phyloP scores from a whole-genome alignment of 306 rosid species.

The Acacia acuminata region DNA sequence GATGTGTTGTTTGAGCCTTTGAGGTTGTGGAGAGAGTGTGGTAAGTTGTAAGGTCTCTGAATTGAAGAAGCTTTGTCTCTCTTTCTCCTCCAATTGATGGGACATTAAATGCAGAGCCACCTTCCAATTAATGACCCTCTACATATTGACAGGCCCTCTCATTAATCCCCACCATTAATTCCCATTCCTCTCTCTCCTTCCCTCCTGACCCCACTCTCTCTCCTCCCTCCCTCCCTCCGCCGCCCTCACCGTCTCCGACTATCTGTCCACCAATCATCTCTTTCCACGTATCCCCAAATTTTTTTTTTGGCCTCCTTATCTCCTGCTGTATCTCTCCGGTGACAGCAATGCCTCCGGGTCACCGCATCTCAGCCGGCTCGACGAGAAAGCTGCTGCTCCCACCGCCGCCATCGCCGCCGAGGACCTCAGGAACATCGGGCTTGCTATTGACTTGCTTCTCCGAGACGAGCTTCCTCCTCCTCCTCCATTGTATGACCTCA shows the following conservation, averaged over 20 bases:
- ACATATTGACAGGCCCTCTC: constrained; percentile 47
- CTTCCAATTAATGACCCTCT: constrained; percentile 42
- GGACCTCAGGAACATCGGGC: constrained; percentile 82
- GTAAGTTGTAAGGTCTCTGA: neutral
- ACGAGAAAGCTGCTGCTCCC: constrained; percentile 64
- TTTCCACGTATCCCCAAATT: constrained; percentile 60
- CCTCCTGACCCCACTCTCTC: constrained; percentile 20
- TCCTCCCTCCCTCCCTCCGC: neutral
- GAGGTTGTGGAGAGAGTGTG: neutral
- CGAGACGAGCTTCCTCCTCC: constrained; percentile 63
- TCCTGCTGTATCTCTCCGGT: constrained; percentile 86
- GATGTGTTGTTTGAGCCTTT: neutral
- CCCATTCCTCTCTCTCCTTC: constrained; percentile 22
- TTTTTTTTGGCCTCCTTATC: constrained; percentile 17
- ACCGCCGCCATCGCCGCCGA: constrained; percentile 46
- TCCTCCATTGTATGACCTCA: constrained; percentile 53
- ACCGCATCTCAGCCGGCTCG: constrained; percentile 87
- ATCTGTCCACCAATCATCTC: constrained; percentile 19
- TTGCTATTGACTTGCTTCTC: constrained; percentile 82
- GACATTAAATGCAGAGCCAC: constrained; percentile 39
- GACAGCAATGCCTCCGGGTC: constrained; percentile 95
- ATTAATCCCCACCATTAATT: constrained; percentile 40
- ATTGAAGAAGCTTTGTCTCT: neutral
- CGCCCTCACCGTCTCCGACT: constrained; percentile 43
- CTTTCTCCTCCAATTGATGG: constrained; percentile 2